Base-by-base conservation (phyloP, 306 rosid species). In the Cucurbita ficifolia region DNA sequence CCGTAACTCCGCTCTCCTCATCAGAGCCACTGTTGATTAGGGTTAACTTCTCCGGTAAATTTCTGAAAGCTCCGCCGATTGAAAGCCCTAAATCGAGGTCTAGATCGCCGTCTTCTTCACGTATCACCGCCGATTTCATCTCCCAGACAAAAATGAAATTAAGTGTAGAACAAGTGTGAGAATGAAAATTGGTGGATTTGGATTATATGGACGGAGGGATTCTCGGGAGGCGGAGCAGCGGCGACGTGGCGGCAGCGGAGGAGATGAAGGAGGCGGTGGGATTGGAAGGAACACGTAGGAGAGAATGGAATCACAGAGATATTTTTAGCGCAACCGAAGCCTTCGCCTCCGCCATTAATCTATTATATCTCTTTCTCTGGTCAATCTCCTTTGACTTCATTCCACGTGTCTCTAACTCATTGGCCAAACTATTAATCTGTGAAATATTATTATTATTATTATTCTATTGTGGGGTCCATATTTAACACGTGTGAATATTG, bases 11-110 rank as follows among this genome's bases (percentile, higher is more conserved):
- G 65, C 72, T 52, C 48, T 73, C 74, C 2, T 65, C 65, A 1
- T 60, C 33, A 49, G 53, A 49, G 8, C 53, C 53, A 49, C 14
- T 29, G 3, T 29, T 29, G 33, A 29, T 29, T 29, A 29, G 33
- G 33, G 33, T 49, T 49, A 5, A 6, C 6, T 49, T 49, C 5
- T 14, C 84, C 2, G 79, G 54, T 19, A 17, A 70, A 6, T 36
- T 89, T 21, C 79, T 54, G 45, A 84, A 83, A 77, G 78, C 52
- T 3, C 96, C 86, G 1, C 97, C 96, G 0, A 89, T 86, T 7
- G 96, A 83, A 65, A 92, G 76, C 2, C 80, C 89, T 35, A 92
- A 85, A 76, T 89, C 97, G 2, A 92, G 88, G 70, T 84, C 90
- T 1, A 86, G 19, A 76, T 86, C 88, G n/a, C 82, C 87, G 13